phyloP scores from a whole-genome alignment of 306 rosid species.

The Ceratonia siliqua region DNA sequence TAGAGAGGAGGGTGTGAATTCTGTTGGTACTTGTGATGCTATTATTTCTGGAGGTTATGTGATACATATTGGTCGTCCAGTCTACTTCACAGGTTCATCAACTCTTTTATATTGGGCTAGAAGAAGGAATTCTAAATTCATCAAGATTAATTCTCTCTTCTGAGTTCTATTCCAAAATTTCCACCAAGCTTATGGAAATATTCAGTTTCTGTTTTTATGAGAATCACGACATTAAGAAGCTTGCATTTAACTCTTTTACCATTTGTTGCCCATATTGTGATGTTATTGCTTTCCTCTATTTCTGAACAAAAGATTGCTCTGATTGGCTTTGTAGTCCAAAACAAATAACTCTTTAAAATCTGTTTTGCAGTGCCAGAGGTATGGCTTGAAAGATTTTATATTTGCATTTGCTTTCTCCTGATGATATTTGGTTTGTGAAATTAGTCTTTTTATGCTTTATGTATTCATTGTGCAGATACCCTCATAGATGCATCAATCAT shows the following conservation, averaged over 20 bases:
- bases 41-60: too few species aligned
- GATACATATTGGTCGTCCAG: background rate
- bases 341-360: conserved; percentile 12
- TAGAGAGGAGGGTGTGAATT: background rate
- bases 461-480: conserved; percentile 75
- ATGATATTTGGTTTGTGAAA: conserved; percentile 38
- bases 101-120: background rate
- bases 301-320: background rate
- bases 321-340: conserved; percentile 5
- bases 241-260: background rate
- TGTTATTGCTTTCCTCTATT: background rate
- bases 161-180: conserved; percentile 25
- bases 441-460: conserved; percentile 50
- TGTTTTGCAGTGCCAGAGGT: conserved; percentile 41
- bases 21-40: background rate
- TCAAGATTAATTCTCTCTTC: background rate
- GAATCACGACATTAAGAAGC: background rate
- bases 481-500: conserved; percentile 68
- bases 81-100: background rate
- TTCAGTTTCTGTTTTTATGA: background rate
- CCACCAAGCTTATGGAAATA: background rate
- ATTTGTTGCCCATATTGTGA: background rate
- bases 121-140: background rate
- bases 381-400: conserved; percentile 22
- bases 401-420: conserved; percentile 6